Evolutionary conservation across 345 rosid genomes (phyloP).

Genomic region (Salix dunnii): DNA sequence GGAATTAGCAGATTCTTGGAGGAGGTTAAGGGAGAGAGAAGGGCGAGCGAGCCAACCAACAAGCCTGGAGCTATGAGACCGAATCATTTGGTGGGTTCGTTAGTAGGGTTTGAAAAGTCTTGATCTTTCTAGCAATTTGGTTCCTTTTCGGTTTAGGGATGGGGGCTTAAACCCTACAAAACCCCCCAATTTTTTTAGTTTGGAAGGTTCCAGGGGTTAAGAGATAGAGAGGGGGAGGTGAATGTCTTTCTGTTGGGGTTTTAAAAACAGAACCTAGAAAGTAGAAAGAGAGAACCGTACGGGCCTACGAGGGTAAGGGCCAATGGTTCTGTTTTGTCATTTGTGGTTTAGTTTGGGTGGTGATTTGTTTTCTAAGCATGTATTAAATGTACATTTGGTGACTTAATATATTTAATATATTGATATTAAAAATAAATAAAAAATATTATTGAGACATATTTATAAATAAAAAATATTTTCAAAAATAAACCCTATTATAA

Average conservation of each 20-base stretch:
- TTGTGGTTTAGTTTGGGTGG: too few species aligned
- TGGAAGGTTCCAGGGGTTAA: conserved; percentile 8
- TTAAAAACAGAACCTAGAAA: not conserved
- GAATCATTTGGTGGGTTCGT: conserved; percentile 44
- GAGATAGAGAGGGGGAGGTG: not conserved
- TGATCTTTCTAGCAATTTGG: not conserved
- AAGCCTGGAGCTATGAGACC: conserved; percentile 58
- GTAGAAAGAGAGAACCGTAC: not conserved
- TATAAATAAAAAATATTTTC: too few species aligned
- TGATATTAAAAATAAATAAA: too few species aligned
- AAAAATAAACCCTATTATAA: too few species aligned
- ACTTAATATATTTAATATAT: not conserved
- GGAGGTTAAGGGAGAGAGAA: conserved; percentile 33
- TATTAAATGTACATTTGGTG: not conserved
- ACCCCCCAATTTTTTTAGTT: conserved; percentile 32
- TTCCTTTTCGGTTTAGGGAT: not conserved
- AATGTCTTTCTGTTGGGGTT: not conserved
- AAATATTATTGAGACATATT: too few species aligned
- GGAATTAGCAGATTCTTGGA: conserved; percentile 27
- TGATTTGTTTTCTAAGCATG: too few species aligned
- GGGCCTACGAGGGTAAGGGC: not conserved
- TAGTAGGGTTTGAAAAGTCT: not conserved
- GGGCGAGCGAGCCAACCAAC: conserved; percentile 50
- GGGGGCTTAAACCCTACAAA: conserved; percentile 33
- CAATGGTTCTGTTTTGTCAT: not conserved